phyloP scores from a whole-genome alignment of 2,329 filamentous ascomycete genomes.

The Penicillium sp. region DNA sequence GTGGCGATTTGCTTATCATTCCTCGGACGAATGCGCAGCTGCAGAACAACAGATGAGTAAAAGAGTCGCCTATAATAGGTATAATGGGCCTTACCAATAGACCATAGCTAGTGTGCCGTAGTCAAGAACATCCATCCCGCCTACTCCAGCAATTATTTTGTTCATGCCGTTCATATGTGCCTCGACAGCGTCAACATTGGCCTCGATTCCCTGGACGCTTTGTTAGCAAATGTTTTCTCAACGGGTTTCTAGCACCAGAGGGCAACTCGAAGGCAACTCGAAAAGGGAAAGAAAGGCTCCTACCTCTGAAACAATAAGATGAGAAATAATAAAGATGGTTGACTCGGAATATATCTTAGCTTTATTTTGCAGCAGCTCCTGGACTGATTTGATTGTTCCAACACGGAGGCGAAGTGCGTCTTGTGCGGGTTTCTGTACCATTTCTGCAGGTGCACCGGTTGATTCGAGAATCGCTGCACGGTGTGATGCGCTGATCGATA shows the following conservation, averaged over 20 bases:
- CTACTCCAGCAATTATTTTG: conserved; percentile 14
- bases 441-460: conserved; percentile 13
- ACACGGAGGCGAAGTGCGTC: conserved; percentile 20
- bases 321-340: conserved; percentile 21
- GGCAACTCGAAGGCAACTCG: background rate
- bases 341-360: conserved; percentile 18
- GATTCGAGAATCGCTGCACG: conserved; percentile 18
- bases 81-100: conserved; percentile 19
- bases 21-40: conserved; percentile 17
- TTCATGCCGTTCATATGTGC: conserved; percentile 21
- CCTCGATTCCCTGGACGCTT: conserved; percentile 16
- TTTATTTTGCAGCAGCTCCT: conserved; percentile 17
- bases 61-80: background rate
- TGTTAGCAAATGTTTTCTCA: background rate
- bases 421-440: conserved; percentile 15
- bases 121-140: conserved; percentile 21
- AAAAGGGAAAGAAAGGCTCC: background rate
- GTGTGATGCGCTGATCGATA: conserved; percentile 24
- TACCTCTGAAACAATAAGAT: conserved; percentile 22
- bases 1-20: conserved; percentile 12
- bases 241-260: no score
- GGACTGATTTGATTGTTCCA: conserved; percentile 20
- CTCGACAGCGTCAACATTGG: conserved; percentile 16
- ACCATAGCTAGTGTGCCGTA: conserved; percentile 21
- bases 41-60: no score